Base-by-base conservation (phyloP, 2,329 filamentous ascomycete genomes). In the Paracoccidioides brasiliensis region DNA sequence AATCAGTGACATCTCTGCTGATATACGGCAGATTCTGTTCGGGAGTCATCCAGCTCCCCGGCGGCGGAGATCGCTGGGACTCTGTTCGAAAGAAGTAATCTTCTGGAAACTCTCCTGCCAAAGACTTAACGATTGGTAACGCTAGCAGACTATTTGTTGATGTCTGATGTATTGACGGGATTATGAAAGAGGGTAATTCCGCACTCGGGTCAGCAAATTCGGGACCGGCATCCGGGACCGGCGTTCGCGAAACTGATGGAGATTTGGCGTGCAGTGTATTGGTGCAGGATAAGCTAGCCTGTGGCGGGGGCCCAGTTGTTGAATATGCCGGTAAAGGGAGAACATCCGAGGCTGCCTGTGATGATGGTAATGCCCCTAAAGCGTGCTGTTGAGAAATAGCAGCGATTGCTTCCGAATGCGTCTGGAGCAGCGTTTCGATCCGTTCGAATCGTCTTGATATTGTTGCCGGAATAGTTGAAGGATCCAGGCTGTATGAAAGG, bases 1-100 rank as follows among this genome's bases (percentile, higher is more conserved):
- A 59, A n/a, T 66, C 60, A 1, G 62, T 58, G 28, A 64, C 57
- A 1, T 62, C 59, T 22, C 41, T 37, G n/a, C 35, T 12, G n/a
- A 57, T 33, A 37, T 50, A 30, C 22, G 52, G 45, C 5, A 54
- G 35, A 8, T 41, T 10, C 12, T 10, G 2, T n/a, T 42, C 30
- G 30, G 41, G 8, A 14, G 3, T 12, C 14, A 22, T 45, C 52
- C 43, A 44, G 35, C 15, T 12, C 12, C 37, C 52, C 15, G 10
- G n/a, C 4, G 52, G 43, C 8, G 44, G 14, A 32, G 12, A 15
- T n/a, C 42, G 37, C 30, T 48, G 45, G 7, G 56, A 57, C 14
- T 57, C 56, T 12, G 55, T 37, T 15, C 44, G 40, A 30, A 57
- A 45, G 43, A 57, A 57, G 22, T 37, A 49, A 42, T 57, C 56